Percentiles rank a stretch among this genome's conserved stretches.
Evolutionary conservation across 2,329 filamentous ascomycete genomes (phyloP).

Genomic region (Fusarium xylarioides): DNA sequence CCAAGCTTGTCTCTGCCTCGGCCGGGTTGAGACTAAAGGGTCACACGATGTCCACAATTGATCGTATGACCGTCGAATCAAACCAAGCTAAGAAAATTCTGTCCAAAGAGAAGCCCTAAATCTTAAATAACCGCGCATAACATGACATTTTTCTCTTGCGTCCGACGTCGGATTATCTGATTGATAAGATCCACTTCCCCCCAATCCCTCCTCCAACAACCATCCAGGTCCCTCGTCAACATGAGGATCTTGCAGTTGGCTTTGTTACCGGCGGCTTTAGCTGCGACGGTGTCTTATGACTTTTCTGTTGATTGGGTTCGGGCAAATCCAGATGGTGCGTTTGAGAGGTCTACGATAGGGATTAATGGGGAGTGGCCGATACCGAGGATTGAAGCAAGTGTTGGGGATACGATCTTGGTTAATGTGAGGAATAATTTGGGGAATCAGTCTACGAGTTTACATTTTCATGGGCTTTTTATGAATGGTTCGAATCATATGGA

Average conservation of each 20-base stretch:
- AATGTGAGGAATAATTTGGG: constrained; percentile 68
- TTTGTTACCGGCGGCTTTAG: constrained; percentile 25
- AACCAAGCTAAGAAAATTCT: constrained; percentile 20
- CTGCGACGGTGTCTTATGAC: constrained; percentile 65
- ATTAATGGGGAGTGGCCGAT: constrained; percentile 82
- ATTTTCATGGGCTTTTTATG: constrained; percentile 78
- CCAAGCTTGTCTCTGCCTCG: constrained; percentile 30
- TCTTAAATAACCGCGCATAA: constrained; percentile 3
- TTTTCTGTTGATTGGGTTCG: constrained; percentile 77
- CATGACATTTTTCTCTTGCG: neutral
- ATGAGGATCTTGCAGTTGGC: constrained; percentile 14
- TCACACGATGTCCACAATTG: constrained; percentile 36
- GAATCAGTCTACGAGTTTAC: constrained; percentile 70
- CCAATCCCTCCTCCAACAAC: neutral
- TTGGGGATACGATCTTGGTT: constrained; percentile 69
- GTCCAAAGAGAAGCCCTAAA: neutral
- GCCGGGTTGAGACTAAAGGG: constrained; percentile 22
- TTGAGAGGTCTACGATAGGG: constrained; percentile 73
- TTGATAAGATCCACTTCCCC: constrained; percentile 26
- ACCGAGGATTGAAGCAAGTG: constrained; percentile 69
- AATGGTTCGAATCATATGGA: constrained; percentile 77
- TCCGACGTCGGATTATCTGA: constrained; percentile 30
- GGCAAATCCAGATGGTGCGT: constrained; percentile 75
- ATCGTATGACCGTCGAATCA: constrained; percentile 21
- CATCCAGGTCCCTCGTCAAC: neutral